Base-by-base conservation (phyloP, 2,329 filamentous ascomycete species). In the Dothiorella sarmentorum region DNA sequence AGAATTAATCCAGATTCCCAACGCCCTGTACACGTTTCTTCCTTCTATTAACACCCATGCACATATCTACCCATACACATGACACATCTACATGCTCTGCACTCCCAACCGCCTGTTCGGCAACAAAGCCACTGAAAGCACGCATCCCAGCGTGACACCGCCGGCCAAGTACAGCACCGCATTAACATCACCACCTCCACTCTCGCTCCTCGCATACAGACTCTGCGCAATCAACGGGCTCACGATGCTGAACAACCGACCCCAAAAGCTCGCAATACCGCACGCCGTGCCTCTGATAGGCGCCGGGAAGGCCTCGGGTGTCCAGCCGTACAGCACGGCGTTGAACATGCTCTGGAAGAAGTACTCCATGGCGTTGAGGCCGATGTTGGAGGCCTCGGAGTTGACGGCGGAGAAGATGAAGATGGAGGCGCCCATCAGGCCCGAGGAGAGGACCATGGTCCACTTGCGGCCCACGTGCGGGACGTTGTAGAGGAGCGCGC, bases 221-320 rank as follows among this genome's bases (percentile, higher is more conserved):
- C 78, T 71, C 62, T 82, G 78, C 4, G 80, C 81, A 56, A 82
- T 81, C 35, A 85, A 64, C 0, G 83, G 83, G 35, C 80, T 81
- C 15, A 85, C 76, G 43, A 85, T 85, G 9, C 80, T 79, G 62
- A 83, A 83, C 22, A 85, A 56, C 2, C 83, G 69, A 1, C 83
- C 83, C 80, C 81, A 84, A 64, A 84, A 85, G 60, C 79, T 81
- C 2, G 82, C 81, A 11, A 84, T 61, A 0, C 83, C 83, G 63
- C 79, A 81, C 0, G 83, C 72, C 0, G 78, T 82, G 3, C 79
- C 80, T 33, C 79, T 68, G 15, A 82, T 76, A 0, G 76, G 75
- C 3, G 80, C 78, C 0, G 79, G 78, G 61, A 81, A 82, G 5
- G 76, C 75, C 62, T 81, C 79, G 1, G 79, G 79, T 2, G 78